These are phyloP conservation scores for Acanthamoeba royreba DNA, from an alignment of 208 protist species.

Conservation along the genomic window DNA sequence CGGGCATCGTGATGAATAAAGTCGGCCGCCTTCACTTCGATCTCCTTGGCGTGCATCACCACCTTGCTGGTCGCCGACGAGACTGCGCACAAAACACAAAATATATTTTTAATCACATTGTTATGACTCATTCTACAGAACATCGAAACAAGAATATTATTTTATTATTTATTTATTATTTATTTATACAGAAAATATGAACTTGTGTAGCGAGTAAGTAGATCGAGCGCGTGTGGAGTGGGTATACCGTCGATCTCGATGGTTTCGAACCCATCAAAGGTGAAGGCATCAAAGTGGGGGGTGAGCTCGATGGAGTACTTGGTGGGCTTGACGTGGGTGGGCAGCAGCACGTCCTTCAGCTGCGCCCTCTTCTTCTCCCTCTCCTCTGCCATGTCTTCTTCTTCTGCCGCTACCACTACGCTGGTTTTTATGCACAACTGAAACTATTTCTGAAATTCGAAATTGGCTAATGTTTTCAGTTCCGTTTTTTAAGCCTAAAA, in stretches of 20 bases:
- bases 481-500: too few species aligned
- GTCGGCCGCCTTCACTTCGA: background rate
- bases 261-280: constrained; percentile 20
- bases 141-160: background rate
- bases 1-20: background rate
- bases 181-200: too few species aligned
- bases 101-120: background rate
- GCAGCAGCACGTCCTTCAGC: constrained; percentile 12
- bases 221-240: too few species aligned
- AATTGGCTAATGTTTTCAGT: too few species aligned
- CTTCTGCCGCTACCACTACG: too few species aligned
- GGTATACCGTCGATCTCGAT: background rate
- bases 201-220: background rate
- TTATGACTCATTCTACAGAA: too few species aligned
- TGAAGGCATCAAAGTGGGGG: constrained; percentile 7
- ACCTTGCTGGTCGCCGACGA: background rate
- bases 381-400: background rate
- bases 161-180: background rate
- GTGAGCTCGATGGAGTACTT: constrained; percentile 34
- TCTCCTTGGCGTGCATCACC: constrained; percentile 11
- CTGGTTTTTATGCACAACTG: too few species aligned
- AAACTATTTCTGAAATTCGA: too few species aligned
- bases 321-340: background rate
- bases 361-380: background rate
- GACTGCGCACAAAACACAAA: too few species aligned